These are phyloP conservation scores for Grosmannia penicillata DNA, from an alignment of 2,329 filamentous ascomycete species.

Conservation along the genomic window DNA sequence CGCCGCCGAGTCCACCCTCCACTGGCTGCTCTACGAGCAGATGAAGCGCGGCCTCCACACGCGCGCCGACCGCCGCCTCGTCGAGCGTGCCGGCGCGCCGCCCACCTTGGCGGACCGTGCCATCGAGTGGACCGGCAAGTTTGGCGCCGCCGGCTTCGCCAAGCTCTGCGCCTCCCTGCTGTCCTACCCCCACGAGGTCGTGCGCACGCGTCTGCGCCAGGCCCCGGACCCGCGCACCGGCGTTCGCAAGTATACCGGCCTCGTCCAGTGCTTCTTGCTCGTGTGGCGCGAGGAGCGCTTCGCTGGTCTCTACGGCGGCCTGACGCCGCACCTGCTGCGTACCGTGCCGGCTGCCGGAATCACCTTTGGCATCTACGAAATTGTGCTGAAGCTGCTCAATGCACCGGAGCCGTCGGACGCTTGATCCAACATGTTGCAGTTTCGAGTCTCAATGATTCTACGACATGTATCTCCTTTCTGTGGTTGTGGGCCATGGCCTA, in stretches of 20 bases:
- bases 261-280: conserved; percentile 76
- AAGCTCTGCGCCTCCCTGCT: conserved; percentile 74
- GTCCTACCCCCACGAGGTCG: conserved; percentile 89
- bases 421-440: neutral
- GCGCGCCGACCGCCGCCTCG: conserved; percentile 43
- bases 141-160: conserved; percentile 64
- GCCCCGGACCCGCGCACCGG: conserved; percentile 62
- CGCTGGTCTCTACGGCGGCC: conserved; percentile 71
- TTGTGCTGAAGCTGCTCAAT: conserved; percentile 11
- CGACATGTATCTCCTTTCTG: neutral
- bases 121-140: conserved; percentile 65
- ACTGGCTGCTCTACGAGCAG: conserved; percentile 91
- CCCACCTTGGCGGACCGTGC: conserved; percentile 59
- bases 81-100: conserved; percentile 35
- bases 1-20: conserved; percentile 76
- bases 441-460: neutral
- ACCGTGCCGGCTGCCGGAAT: conserved; percentile 88
- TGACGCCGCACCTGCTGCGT: conserved; percentile 81
- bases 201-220: conserved; percentile 71
- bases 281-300: conserved; percentile 84
- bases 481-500: too few relatives aligned
- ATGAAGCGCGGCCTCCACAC: conserved; percentile 62
- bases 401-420: conserved; percentile 4
- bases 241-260: conserved; percentile 70
- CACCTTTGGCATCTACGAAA: conserved; percentile 82